phyloP scores from a whole-genome alignment of 1,284 basidiomycete genomes.

The Tausonia pullulans region DNA sequence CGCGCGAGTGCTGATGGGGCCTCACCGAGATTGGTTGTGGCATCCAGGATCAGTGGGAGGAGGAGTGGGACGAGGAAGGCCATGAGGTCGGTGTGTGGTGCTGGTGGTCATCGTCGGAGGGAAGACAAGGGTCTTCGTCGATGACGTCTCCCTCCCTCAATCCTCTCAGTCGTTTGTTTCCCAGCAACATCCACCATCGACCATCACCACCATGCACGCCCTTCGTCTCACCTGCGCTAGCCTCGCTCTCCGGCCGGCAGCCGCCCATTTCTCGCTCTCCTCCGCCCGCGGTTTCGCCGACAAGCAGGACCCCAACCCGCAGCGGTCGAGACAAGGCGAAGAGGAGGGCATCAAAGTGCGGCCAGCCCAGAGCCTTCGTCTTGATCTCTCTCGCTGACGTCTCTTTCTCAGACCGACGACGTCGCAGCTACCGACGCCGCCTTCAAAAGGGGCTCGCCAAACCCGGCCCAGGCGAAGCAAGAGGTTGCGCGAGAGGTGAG shows the following conservation, averaged over 20 bases:
- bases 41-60: constrained; percentile 22
- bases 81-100: constrained; percentile 10
- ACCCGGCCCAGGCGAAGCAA: background rate
- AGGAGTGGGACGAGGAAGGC: constrained; percentile 24
- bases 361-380: background rate
- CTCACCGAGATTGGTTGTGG: constrained; percentile 25
- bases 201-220: background rate
- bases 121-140: background rate
- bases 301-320: constrained; percentile 4
- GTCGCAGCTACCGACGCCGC: constrained; percentile 6
- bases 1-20: background rate
- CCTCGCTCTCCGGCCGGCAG: background rate
- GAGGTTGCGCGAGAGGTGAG: constrained; percentile 9
- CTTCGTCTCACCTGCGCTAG: background rate
- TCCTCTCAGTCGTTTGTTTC: background rate
- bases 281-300: background rate
- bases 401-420: constrained; percentile 5
- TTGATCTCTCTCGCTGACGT: background rate
- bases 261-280: background rate
- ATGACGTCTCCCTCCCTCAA: background rate
- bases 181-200: background rate
- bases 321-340: constrained; percentile 4
- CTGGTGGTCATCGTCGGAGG: no score
- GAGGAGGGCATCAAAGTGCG: constrained; percentile 8
- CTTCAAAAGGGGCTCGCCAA: constrained; percentile 2